Conservation (phyloP, 2,329 filamentous ascomycete genomes). For the Chaetomiaceae sp. region DNA sequence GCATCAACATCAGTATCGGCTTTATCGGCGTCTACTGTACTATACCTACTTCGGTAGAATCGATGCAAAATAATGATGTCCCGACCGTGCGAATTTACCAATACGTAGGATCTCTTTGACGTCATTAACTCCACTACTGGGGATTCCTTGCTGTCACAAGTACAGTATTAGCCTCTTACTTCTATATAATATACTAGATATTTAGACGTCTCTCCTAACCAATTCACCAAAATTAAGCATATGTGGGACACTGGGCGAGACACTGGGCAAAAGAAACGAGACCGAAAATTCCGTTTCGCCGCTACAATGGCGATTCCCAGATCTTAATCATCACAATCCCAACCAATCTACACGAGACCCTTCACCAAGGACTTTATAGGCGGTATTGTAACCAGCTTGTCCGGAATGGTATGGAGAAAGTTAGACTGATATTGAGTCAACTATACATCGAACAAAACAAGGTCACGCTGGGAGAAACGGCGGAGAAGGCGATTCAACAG, state of each 20-base stretch:
- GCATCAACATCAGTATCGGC: too few species aligned
- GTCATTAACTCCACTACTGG: neutral
- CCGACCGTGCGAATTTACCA: slow-evolving; percentile 1
- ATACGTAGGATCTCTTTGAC: neutral
- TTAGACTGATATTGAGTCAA: too few species aligned
- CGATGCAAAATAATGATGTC: neutral
- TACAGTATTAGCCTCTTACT: slow-evolving; percentile 1
- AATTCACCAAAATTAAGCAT: slow-evolving; percentile 11
- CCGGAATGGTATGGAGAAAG: too few species aligned
- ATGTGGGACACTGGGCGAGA: too few species aligned
- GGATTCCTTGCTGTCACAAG: slow-evolving; percentile 9
- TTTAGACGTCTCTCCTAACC: slow-evolving; percentile 14
- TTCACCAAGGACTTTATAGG: neutral
- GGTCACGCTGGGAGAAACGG: too few species aligned
- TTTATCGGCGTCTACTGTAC: too few species aligned
- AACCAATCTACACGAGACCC: neutral
- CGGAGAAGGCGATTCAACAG: too few species aligned
- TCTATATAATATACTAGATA: neutral
- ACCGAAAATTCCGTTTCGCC: slow-evolving; percentile 14
- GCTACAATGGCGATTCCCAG: slow-evolving; percentile 3
- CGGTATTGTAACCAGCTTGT: neutral
- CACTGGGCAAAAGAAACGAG: slow-evolving; percentile 7
- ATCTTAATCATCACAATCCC: slow-evolving; percentile 14
- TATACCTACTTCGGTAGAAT: slow-evolving; percentile 1
- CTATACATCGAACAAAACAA: too few species aligned